Conservation (phyloP, 768 basidiomycete genomes). For the Leccinum barrowsii region DNA sequence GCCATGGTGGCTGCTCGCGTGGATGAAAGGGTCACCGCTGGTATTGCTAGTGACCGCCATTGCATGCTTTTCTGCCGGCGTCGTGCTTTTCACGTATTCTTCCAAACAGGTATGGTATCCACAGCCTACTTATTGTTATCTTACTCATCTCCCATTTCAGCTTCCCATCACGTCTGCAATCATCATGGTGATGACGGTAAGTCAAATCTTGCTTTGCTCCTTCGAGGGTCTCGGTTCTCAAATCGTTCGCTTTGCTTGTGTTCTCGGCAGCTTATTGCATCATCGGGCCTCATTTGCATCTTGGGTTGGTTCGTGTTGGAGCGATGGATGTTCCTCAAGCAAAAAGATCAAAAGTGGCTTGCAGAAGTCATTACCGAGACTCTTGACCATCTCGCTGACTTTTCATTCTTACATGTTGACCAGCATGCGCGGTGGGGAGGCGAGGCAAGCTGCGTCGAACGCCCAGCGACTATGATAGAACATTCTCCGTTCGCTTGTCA, state of each 20-base stretch:
- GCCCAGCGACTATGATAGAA: too few species aligned
- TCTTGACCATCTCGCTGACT: constrained; percentile 16
- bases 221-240: not conserved
- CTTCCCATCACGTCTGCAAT: constrained; percentile 57
- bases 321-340: constrained; percentile 41
- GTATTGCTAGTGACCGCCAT: constrained; percentile 82
- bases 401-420: too few species aligned
- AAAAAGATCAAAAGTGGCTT: constrained; percentile 47
- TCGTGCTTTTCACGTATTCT: constrained; percentile 73
- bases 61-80: constrained; percentile 73
- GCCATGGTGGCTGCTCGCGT: constrained; percentile 60
- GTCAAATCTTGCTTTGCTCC: constrained; percentile 1
- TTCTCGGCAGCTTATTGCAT: constrained; percentile 27
- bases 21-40: constrained; percentile 81
- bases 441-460: too few species aligned
- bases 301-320: constrained; percentile 51
- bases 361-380: constrained; percentile 34
- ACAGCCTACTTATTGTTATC: not conserved
- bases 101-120: constrained; percentile 53
- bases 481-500: too few species aligned
- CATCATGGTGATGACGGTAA: constrained; percentile 64
- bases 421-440: too few species aligned
- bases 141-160: constrained; percentile 32
- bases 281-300: constrained; percentile 42
- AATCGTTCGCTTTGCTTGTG: not conserved